Percentiles rank a stretch among this genome's conserved stretches.
These are phyloP conservation scores for Larix kaempferi DNA, from an alignment of 75 land plant genomes.

Conservation along the genomic window DNA sequence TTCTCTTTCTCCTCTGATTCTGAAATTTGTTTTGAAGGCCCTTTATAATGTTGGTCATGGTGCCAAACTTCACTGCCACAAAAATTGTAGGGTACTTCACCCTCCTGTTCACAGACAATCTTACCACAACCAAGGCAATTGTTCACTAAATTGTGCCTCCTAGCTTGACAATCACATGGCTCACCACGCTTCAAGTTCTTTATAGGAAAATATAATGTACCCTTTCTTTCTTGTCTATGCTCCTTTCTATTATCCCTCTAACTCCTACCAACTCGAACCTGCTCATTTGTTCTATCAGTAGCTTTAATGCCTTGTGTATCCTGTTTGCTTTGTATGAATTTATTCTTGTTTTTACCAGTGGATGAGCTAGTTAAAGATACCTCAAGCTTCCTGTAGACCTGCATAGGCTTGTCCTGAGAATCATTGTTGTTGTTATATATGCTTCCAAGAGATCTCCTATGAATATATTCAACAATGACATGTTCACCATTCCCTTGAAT, in stretches of 20 bases:
- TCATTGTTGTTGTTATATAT: not conserved
- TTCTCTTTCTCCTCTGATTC: constrained; percentile 56
- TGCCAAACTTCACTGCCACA: constrained; percentile 77
- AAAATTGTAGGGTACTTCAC: constrained; percentile 88
- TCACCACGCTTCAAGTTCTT: constrained; percentile 41
- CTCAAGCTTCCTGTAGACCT: constrained; percentile 75
- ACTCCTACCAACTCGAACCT: constrained; percentile 22
- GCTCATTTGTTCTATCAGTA: constrained; percentile 14
- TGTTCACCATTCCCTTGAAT: constrained; percentile 49
- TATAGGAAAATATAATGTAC: constrained; percentile 58
- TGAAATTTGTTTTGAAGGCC: constrained; percentile 10
- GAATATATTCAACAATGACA: constrained; percentile 60
- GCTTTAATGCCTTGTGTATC: constrained; percentile 15
- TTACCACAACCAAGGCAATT: constrained; percentile 92
- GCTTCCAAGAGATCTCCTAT: constrained; percentile 34
- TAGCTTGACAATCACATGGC: constrained; percentile 92
- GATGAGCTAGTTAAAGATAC: constrained; percentile 23
- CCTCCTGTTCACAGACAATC: constrained; percentile 95
- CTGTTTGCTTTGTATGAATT: constrained; percentile 1
- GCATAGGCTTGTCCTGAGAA: constrained; percentile 30
- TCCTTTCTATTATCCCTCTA: constrained; percentile 57
- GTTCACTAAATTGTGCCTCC: constrained; percentile 75
- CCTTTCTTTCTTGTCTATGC: constrained; percentile 72
- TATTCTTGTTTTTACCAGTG: constrained; percentile 16
- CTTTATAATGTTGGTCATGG: not conserved